Evolutionary conservation across 2,329 filamentous ascomycete genomes (phyloP), one percentile per base, ranked within the genome.

Genomic region (Sporothrix sp.): DNA sequence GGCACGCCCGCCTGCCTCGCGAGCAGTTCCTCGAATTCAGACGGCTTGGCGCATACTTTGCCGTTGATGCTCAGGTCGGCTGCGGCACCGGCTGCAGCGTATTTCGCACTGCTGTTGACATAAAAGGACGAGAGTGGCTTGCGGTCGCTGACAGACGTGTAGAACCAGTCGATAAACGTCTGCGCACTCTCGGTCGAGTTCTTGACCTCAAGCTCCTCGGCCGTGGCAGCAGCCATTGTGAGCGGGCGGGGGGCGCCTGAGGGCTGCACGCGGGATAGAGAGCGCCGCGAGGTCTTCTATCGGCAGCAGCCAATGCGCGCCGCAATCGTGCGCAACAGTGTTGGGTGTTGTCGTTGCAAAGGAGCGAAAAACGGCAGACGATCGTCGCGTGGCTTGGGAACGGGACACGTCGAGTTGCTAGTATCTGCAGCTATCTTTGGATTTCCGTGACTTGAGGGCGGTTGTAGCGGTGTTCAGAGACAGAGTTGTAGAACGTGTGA

Each of bases 61-160:
- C 89, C 88, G 68, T 95, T 95, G 73, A 89, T 83, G 60, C 81
- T 78, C 60, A 95, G 89, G 62, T 82, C 79, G 47, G 86, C 74
- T 30, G 72, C 71, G 21, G 72, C 67, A 54, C 72, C 68, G n/a
- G 75, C 68, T 11, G 64, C 54, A n/a, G 61, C 61, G 56, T 79
- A 77, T 53, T 73, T 69, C 10, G 73, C 58, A 21, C 76, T 77
- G 46, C 73, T 66, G 62, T 78, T 77, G 57, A 81, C 70, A 71
- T 95, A 95, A 72, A 82, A 94, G n/a, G 70, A 68, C 16, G 75
- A 63, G 13, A 95, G 74, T 9, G 71, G 69, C 38, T 69, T 66
- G 56, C 76, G 73, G 52, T 73, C 75, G 65, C 84, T 81, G 47
- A 94, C 71, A n/a, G 84, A 76, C 25, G 75, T 72, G 69, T 95